Evolutionary conservation across 2,329 filamentous ascomycete species (phyloP), one percentile per base, ranked within the genome.

Genomic region (Colletotrichum horii): DNA sequence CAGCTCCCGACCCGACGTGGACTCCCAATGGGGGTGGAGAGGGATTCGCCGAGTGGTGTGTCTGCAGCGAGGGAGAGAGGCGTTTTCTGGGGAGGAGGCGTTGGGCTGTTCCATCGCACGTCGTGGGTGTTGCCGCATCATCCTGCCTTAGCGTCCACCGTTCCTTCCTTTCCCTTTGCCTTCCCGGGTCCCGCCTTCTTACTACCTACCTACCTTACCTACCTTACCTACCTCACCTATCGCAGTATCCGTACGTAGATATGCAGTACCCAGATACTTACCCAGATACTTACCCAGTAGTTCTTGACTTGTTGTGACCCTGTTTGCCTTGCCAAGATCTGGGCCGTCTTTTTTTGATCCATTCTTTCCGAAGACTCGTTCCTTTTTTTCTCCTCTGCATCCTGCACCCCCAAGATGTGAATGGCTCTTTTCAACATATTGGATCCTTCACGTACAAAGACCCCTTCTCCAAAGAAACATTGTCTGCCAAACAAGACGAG

Each of bases 241-340:
- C 28, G 28, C 28, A 30, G 28, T 30, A 30, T 30, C 28, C 28
- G 28, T 30, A 30, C 28, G 28, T 30, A 30, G 28, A 19, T 43
- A 43, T 3, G 19, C 38, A 43, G 38, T 48, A 48, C n/a, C n/a
- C n/a, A n/a, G 19, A 48, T 48, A 19, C 19, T n/a, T 48, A 48
- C 38, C 38, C 38, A 19, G 22, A 24, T 28, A 58, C 28, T 30
- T 30, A 32, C 6, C 43, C 43, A 52, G n/a, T 22, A 22, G 43
- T 52, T 52, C 43, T 52, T 22, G n/a, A 26, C 32, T 43, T 43
- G 32, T 70, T 56, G 48, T 28, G 28, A 55, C 71, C 26, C 36
- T 34, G 68, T 16, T 62, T 72, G 58, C 62, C 64, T 69, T 60
- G 64, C 73, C 73, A 75, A 75, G 70, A 73, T 58, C 55, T 48